These are phyloP conservation scores for Cordyceps javanica DNA, from an alignment of 2,329 filamentous ascomycete genomes.

Conservation along the genomic window DNA sequence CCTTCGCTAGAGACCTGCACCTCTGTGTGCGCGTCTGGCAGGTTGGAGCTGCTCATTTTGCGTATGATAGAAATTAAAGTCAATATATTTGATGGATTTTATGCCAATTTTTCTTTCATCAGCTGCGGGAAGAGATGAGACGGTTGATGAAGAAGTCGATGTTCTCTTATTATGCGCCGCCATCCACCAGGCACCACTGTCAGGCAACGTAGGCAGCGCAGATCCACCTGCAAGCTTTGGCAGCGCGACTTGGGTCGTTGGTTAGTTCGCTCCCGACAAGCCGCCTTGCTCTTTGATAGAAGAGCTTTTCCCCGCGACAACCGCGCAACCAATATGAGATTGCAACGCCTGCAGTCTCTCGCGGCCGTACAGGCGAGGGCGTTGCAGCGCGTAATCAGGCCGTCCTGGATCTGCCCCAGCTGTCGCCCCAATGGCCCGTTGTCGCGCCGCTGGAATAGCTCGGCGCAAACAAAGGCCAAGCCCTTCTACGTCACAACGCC, in stretches of 20 bases:
- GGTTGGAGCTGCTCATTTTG: conserved; percentile 24
- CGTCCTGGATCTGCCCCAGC: conserved; percentile 24
- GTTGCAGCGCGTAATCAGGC: conserved; percentile 15
- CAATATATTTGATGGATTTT: background rate
- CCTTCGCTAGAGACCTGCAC: conserved; percentile 43
- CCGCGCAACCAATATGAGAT: conserved; percentile 21
- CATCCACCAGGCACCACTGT: background rate
- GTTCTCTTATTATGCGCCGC: background rate
- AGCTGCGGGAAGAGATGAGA: background rate
- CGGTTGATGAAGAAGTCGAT: background rate
- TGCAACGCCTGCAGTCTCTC: conserved; percentile 22
- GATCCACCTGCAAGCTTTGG: background rate
- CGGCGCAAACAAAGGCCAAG: conserved; percentile 42
- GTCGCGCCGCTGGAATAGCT: conserved; percentile 25
- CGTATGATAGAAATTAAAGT: background rate
- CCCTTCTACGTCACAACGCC: conserved; percentile 94
- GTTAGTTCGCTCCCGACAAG: too few relatives aligned
- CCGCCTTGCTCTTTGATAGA: too few relatives aligned
- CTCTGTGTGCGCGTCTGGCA: conserved; percentile 36
- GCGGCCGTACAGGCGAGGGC: conserved; percentile 19
- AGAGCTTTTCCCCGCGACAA: background rate
- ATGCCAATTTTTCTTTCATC: background rate
- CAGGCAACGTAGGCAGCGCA: conserved; percentile 1
- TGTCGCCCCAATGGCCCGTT: conserved; percentile 21
- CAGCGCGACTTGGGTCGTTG: background rate